These are phyloP conservation scores for Plasmodium blacklocki DNA, from an alignment of 169 alveolate species.

Conservation along the genomic window DNA sequence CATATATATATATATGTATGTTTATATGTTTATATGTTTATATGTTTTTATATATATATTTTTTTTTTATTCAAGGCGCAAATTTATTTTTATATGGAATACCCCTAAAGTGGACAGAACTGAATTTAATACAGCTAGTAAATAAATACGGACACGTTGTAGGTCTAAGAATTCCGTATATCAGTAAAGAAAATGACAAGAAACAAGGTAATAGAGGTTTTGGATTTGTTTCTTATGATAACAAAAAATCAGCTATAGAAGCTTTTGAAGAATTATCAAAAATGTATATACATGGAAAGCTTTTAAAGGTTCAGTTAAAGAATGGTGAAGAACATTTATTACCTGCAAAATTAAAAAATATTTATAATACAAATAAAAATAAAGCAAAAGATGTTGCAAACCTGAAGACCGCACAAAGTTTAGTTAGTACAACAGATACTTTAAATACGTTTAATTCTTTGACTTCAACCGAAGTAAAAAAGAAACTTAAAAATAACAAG, in stretches of 20 bases:
- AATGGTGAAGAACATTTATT: constrained; percentile 83
- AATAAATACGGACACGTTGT: constrained; percentile 83
- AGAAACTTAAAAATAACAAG: constrained; percentile 18
- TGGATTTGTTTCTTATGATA: constrained; percentile 84
- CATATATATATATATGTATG: not conserved
- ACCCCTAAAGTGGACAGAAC: constrained; percentile 84
- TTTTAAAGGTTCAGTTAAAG: constrained; percentile 80
- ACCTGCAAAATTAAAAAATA: constrained; percentile 72
- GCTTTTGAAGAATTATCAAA: constrained; percentile 83
- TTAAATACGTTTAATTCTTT: constrained; percentile 61
- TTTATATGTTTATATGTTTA: not conserved
- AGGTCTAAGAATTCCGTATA: constrained; percentile 83
- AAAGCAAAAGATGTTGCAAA: constrained; percentile 32
- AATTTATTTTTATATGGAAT: constrained; percentile 82
- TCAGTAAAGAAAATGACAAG: constrained; percentile 77
- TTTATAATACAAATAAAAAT: constrained; percentile 30
- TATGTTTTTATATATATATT: not conserved
- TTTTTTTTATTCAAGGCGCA: constrained; percentile 74
- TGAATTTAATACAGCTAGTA: constrained; percentile 80
- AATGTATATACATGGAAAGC: constrained; percentile 80
- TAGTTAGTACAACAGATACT: constrained; percentile 70
- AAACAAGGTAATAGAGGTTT: constrained; percentile 81
- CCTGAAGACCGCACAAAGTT: constrained; percentile 67
- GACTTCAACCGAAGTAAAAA: constrained; percentile 40
- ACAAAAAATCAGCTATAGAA: constrained; percentile 82